These are phyloP conservation scores for Herpetomonas tarakana DNA, from an alignment of 208 protist species.

Conservation along the genomic window DNA sequence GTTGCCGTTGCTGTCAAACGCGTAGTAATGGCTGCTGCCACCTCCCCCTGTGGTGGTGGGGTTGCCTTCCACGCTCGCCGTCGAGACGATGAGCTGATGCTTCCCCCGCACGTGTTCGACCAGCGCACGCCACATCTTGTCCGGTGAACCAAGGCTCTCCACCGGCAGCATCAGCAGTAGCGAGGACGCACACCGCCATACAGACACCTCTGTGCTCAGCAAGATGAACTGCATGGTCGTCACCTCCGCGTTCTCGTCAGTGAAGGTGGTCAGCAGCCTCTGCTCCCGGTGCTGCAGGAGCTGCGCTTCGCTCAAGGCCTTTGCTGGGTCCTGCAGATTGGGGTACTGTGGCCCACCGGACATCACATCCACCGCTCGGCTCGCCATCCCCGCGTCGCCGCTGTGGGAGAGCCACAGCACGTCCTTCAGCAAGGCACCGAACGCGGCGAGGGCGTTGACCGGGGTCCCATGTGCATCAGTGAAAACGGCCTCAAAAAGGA, in stretches of 20 bases:
- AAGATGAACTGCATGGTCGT: conserved; percentile 62
- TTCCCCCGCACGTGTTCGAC: conserved; percentile 30
- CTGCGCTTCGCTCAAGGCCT: conserved; percentile 3
- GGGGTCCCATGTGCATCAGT: background rate
- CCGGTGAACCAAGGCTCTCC: conserved; percentile 40
- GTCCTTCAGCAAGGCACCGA: conserved; percentile 62
- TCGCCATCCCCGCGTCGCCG: background rate
- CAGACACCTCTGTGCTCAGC: conserved; percentile 56
- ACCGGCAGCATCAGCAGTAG: conserved; percentile 73
- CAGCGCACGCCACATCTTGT: conserved; percentile 59
- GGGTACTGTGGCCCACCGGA: background rate
- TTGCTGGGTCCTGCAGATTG: too few species aligned
- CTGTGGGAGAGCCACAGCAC: conserved; percentile 42
- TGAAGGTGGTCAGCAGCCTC: conserved; percentile 36
- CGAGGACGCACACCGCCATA: conserved; percentile 65
- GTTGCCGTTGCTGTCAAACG: background rate
- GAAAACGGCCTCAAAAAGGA: conserved; percentile 15
- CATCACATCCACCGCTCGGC: conserved; percentile 3
- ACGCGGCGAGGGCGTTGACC: conserved; percentile 41
- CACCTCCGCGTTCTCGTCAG: conserved; percentile 31
- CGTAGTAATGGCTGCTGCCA: too few species aligned
- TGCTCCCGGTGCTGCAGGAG: conserved; percentile 34
- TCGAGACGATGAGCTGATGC: conserved; percentile 30
- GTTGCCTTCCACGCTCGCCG: conserved; percentile 6
- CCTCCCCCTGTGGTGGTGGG: too few species aligned